Evolutionary conservation across 1,284 basidiomycete species (phyloP).

Genomic region (Microbotryum saponariae): DNA sequence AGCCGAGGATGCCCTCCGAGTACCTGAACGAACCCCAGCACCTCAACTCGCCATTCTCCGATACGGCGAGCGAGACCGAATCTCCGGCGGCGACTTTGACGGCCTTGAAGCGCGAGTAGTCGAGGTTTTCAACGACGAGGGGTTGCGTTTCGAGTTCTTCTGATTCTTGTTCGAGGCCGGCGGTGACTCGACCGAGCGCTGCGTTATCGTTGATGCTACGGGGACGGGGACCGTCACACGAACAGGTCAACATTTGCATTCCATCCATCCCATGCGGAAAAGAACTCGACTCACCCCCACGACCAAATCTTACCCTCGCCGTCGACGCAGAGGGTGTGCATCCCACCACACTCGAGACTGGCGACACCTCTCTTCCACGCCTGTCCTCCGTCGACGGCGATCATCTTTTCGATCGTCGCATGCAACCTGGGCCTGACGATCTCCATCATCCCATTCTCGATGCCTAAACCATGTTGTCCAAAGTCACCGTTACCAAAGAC

Average conservation of each 20-base stretch:
- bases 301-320: conserved; percentile 63
- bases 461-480: conserved; percentile 78
- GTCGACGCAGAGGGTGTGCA: conserved; percentile 77
- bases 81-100: conserved; percentile 47
- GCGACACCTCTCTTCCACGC: conserved; percentile 54
- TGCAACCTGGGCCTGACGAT: conserved; percentile 62
- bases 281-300: conserved; percentile 20
- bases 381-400: conserved; percentile 4
- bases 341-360: conserved; percentile 65
- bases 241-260: neutral
- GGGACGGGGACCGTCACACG: conserved; percentile 47
- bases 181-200: conserved; percentile 73
- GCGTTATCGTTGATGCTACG: conserved; percentile 91
- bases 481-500: conserved; percentile 77
- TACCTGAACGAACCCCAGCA: conserved; percentile 87
- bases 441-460: conserved; percentile 51
- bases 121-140: conserved; percentile 53
- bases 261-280: neutral
- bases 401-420: conserved; percentile 39
- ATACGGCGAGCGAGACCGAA: conserved; percentile 41
- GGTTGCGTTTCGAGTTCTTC: conserved; percentile 73
- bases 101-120: conserved; percentile 57
- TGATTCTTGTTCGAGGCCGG: conserved; percentile 58
- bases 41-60: conserved; percentile 55
- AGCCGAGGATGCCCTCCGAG: conserved; percentile 77